Conservation (phyloP, 1,284 basidiomycete genomes). For the Ustilago trichophora region DNA sequence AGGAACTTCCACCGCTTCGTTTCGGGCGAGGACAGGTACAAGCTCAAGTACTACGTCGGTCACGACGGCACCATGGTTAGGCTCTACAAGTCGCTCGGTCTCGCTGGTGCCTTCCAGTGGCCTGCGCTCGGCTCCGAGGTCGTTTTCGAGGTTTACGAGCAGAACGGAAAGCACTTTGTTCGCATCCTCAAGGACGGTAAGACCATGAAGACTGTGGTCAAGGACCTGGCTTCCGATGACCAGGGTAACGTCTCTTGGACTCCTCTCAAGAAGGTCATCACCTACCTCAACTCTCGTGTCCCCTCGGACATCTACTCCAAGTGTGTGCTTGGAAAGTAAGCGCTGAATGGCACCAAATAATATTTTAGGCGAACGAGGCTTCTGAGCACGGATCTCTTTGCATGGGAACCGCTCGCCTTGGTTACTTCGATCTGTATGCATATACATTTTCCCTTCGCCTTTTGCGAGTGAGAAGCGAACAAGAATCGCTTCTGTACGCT, state of each 20-base stretch:
- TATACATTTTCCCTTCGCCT: too few relatives aligned
- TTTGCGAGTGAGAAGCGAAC: too few relatives aligned
- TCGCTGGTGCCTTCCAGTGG: slow-evolving; percentile 38
- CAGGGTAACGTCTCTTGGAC: slow-evolving; percentile 16
- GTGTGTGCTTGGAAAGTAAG: slow-evolving; percentile 33
- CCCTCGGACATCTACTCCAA: slow-evolving; percentile 42
- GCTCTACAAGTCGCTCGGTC: slow-evolving; percentile 43
- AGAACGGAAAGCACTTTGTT: slow-evolving; percentile 9
- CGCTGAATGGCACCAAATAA: too few relatives aligned
- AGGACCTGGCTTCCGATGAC: slow-evolving; percentile 10
- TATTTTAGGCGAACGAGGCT: too few relatives aligned
- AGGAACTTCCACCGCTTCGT: slow-evolving; percentile 19
- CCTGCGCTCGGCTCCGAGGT: slow-evolving; percentile 48
- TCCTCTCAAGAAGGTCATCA: slow-evolving; percentile 32
- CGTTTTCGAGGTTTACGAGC: slow-evolving; percentile 48
- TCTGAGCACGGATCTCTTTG: too few relatives aligned
- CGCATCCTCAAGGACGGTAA: slow-evolving; percentile 35
- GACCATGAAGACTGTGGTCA: slow-evolving; percentile 22
- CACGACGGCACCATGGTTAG: slow-evolving; percentile 58
- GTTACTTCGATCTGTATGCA: too few relatives aligned
- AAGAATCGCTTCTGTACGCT: too few relatives aligned
- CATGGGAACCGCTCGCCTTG: too few relatives aligned
- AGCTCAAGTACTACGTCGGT: slow-evolving; percentile 48
- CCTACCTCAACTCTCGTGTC: slow-evolving; percentile 37
- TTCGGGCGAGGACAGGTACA: slow-evolving; percentile 15